Conservation (phyloP, 805 yeast genomes). For the Zygosaccharomyces pseudorouxii region DNA sequence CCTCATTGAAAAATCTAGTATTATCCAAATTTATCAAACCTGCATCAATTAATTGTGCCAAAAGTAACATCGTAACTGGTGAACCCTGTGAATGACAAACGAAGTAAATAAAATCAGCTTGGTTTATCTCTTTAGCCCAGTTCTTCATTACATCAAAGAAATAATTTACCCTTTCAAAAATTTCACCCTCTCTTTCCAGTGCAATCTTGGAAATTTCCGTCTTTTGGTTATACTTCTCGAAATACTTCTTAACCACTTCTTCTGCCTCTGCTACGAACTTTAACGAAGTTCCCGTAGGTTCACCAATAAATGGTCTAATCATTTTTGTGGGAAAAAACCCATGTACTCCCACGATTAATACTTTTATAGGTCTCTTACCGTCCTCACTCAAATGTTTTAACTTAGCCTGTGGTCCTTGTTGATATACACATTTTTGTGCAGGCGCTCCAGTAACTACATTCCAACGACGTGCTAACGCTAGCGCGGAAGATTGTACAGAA, state of each 20-base stretch:
- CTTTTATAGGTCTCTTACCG: constrained; percentile 43
- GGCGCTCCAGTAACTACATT: constrained; percentile 7
- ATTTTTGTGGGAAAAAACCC: constrained; percentile 91
- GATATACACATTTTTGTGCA: constrained; percentile 10
- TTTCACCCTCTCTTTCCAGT: constrained; percentile 87
- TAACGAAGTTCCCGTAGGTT: constrained; percentile 93
- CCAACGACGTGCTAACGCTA: constrained; percentile 16
- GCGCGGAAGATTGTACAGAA: constrained; percentile 17
- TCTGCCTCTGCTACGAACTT: constrained; percentile 92
- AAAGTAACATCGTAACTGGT: constrained; percentile 77
- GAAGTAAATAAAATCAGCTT: constrained; percentile 84
- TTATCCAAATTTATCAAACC: constrained; percentile 41
- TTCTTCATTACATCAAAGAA: constrained; percentile 67
- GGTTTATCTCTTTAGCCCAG: constrained; percentile 48
- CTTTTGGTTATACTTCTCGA: constrained; percentile 37
- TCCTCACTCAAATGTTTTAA: constrained; percentile 20
- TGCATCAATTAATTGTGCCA: constrained; percentile 66
- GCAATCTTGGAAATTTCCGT: constrained; percentile 83
- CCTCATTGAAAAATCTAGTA: constrained; percentile 21
- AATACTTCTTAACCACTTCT: constrained; percentile 65
- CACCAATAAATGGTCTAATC: constrained; percentile 82
- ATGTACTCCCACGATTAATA: constrained; percentile 86
- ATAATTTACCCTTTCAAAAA: constrained; percentile 77
- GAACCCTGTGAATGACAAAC: constrained; percentile 97
- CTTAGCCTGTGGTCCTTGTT: constrained; percentile 16